Conservation (phyloP, 1,284 basidiomycete species). For the Polyporus tsugae region DNA sequence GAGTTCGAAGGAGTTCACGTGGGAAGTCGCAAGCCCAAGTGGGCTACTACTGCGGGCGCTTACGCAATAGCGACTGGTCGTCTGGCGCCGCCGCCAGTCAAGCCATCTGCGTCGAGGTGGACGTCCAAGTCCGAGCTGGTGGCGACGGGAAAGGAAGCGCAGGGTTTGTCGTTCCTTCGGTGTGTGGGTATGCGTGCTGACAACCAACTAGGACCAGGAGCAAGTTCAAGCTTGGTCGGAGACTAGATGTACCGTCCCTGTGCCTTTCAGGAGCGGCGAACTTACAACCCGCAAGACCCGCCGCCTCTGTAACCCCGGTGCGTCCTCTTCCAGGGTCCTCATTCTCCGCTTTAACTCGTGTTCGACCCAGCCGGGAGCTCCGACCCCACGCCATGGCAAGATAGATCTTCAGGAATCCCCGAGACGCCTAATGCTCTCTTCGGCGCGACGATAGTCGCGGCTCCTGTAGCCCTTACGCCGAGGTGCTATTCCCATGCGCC, state of each 20-base stretch:
- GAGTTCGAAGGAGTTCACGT: conserved; percentile 37
- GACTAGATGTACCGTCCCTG: conserved; percentile 16
- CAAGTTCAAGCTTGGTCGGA: conserved; percentile 18
- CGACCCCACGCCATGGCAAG: conserved; percentile 25
- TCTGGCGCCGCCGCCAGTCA: conserved; percentile 23
- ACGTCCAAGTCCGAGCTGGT: neutral
- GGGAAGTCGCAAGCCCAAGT: conserved; percentile 25
- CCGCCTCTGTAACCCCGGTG: conserved; percentile 15
- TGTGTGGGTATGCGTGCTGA: conserved; percentile 10
- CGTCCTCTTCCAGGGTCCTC: conserved; percentile 12
- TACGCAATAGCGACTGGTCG: conserved; percentile 25
- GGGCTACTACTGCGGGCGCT: conserved; percentile 26
- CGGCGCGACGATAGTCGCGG: conserved; percentile 25
- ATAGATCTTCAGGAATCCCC: conserved; percentile 28
- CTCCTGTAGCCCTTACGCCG: conserved; percentile 25
- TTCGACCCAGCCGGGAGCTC: conserved; percentile 13
- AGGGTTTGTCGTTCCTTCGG: conserved; percentile 9
- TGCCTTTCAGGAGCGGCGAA: conserved; percentile 11
- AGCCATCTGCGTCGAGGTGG: conserved; percentile 10
- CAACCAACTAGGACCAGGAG: conserved; percentile 1
- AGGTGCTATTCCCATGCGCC: conserved; percentile 21
- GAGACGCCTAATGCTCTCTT: conserved; percentile 15
- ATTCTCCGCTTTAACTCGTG: conserved; percentile 35
- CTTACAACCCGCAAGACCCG: conserved; percentile 2
- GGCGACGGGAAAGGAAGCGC: conserved; percentile 7